Evolutionary conservation across 2,329 filamentous ascomycete species (phyloP).

Genomic region (Ophiocordyceps robertsii): DNA sequence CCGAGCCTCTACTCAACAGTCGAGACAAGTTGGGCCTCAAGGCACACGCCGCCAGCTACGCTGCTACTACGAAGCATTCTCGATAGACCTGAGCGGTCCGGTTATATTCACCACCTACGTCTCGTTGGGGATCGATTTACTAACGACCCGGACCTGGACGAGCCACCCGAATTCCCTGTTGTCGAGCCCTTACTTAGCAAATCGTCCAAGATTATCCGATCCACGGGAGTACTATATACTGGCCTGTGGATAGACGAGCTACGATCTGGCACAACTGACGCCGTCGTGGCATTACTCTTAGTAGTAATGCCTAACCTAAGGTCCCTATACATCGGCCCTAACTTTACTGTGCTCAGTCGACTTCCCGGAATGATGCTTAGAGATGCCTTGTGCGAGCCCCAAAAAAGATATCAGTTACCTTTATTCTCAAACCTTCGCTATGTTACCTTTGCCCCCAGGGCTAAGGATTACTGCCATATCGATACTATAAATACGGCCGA

Average conservation of each 20-base stretch:
- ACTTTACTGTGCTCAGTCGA: neutral
- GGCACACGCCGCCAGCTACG: neutral
- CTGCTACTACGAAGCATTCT: slow-evolving; percentile 1
- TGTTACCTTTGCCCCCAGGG: neutral
- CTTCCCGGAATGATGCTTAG: neutral
- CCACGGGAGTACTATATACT: neutral
- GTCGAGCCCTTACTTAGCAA: neutral
- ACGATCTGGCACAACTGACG: slow-evolving; percentile 1
- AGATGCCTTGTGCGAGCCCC: neutral
- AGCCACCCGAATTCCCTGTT: neutral
- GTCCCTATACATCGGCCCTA: neutral
- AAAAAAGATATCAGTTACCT: neutral
- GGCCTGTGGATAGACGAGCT: neutral
- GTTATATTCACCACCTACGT: neutral
- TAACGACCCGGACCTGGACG: neutral
- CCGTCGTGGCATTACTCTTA: slow-evolving; percentile 2
- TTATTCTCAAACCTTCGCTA: neutral
- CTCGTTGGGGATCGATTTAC: neutral
- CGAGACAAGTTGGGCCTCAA: neutral
- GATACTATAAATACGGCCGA: slow-evolving; percentile 2
- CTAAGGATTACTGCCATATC: neutral
- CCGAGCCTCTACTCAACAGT: neutral
- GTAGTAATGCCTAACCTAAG: slow-evolving; percentile 1
- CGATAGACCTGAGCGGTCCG: neutral
- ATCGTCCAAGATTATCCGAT: neutral